Evolutionary conservation across 305 asterid species (phyloP).

Genomic region (Lippia alba): DNA sequence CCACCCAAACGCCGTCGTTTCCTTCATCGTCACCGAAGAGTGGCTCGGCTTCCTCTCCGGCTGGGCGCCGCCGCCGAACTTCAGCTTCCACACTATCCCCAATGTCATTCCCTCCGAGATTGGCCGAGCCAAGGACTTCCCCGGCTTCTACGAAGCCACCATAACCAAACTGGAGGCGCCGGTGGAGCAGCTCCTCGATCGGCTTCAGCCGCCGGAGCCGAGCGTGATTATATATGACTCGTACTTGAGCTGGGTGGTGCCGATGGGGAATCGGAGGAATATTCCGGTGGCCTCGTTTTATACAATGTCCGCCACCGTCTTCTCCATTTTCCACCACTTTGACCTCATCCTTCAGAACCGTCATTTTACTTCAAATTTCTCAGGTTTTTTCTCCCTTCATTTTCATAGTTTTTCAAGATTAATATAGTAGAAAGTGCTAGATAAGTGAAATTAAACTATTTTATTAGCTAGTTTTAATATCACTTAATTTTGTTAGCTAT

Average conservation of each 20-base stretch:
- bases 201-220: constrained; percentile 44
- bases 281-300: constrained; percentile 68
- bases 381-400: constrained; percentile 1
- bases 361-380: constrained; percentile 12
- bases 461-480: no score
- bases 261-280: constrained; percentile 49
- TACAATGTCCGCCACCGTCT: constrained; percentile 51
- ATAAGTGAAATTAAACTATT: no score
- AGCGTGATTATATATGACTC: constrained; percentile 51
- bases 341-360: constrained; percentile 38
- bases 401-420: not conserved
- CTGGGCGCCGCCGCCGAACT: constrained; percentile 26
- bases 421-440: no score
- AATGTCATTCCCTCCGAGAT: constrained; percentile 49
- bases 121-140: constrained; percentile 47
- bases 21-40: constrained; percentile 62
- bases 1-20: constrained; percentile 36
- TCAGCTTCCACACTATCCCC: constrained; percentile 49
- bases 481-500: no score
- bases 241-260: constrained; percentile 47
- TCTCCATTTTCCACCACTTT: constrained; percentile 44
- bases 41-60: constrained; percentile 50
- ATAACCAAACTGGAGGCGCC: constrained; percentile 51
- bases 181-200: constrained; percentile 50
- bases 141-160: constrained; percentile 39